A percentile compares a stretch with the other conserved stretches of the same genome.
phyloP scores from a whole-genome alignment of 352 stramenopile genomes.

The Phytophthora rubi region DNA sequence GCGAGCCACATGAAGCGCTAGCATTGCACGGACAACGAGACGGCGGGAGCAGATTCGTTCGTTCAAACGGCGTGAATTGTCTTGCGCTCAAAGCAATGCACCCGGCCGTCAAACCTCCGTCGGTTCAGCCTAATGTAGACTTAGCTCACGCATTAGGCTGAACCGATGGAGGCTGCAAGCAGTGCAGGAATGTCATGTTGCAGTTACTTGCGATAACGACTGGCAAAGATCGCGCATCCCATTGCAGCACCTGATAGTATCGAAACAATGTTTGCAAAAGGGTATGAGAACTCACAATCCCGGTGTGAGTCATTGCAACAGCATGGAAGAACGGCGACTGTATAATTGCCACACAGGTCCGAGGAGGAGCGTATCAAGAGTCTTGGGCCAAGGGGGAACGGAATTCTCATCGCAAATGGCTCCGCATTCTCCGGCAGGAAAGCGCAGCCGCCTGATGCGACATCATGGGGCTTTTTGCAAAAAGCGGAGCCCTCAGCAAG shows the following conservation, averaged over 20 bases:
- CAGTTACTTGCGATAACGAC: not conserved
- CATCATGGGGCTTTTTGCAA: no score
- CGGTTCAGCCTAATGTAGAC: no score
- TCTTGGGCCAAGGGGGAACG: no score
- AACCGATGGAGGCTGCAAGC: no score
- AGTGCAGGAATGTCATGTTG: no score
- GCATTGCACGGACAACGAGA: not conserved
- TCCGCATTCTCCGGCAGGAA: conserved; percentile 9
- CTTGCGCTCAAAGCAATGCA: not conserved
- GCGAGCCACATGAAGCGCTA: not conserved
- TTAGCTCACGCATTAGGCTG: no score
- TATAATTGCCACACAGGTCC: not conserved
- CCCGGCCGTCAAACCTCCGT: no score
- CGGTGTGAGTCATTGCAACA: not conserved
- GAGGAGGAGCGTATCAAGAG: not conserved
- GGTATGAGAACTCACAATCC: not conserved
- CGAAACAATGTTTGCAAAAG: no score
- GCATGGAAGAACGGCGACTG: not conserved
- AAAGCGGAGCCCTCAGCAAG: no score
- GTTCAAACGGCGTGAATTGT: not conserved
- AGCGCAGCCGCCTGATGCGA: not conserved
- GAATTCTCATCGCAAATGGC: conserved; percentile 23
- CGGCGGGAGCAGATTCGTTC: not conserved
- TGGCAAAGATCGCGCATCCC: conserved; percentile 1
- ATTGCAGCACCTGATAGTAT: not conserved